Evolutionary conservation across 352 stramenopile species (phyloP), one percentile per base, ranked within the genome.

Genomic region (Elongisporangium prolatum): DNA sequence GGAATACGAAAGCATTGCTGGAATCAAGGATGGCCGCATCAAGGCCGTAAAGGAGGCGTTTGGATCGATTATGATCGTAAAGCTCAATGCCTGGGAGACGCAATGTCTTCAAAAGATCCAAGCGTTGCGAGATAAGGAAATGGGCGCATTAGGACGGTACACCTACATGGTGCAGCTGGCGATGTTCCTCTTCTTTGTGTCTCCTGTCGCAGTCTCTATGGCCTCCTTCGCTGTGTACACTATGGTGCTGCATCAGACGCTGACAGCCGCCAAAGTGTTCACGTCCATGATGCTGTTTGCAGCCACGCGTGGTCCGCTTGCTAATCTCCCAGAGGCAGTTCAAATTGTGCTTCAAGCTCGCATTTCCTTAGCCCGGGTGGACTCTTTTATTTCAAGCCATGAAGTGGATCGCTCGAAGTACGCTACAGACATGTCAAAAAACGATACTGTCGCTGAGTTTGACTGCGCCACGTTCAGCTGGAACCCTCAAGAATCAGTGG

Each of bases 81-180:
- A 97, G 71, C 92, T 96, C 56, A 95, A 96, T 66, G 84, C 84
- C 11, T 97, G 86, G 86, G 91, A 97, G 56, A 34, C 55, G 20
- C 80, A 83, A 7, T 92, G 95, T 68, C 63, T 71, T 22, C 82
- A 78, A 14, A 75, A 90, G 50, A 81, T 98, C 18, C 61, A 62
- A 17, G 21, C 63, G 28, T 54, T 86, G 13, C 74, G 91, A 21
- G 59, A 74, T n/a, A 72, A 75, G 20, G 89, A 97, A 63, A 64
- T 92, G 22, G 62, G 77, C 11, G 74, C 80, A 4, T 71, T 96
- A 18, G 48, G 56, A 4, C 80, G 67, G 21, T 80, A 91, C 28
- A 71, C 82, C n/a, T 91, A 93, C 59, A 67, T 86, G 18, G 69
- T 77, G 7, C 75, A 73, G 0, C 47, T 90, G 49, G 77, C 73